Percentiles rank a stretch among this genome's conserved stretches.
Conservation (phyloP, 2,329 filamentous ascomycete genomes). For the Pyricularia grisea region DNA sequence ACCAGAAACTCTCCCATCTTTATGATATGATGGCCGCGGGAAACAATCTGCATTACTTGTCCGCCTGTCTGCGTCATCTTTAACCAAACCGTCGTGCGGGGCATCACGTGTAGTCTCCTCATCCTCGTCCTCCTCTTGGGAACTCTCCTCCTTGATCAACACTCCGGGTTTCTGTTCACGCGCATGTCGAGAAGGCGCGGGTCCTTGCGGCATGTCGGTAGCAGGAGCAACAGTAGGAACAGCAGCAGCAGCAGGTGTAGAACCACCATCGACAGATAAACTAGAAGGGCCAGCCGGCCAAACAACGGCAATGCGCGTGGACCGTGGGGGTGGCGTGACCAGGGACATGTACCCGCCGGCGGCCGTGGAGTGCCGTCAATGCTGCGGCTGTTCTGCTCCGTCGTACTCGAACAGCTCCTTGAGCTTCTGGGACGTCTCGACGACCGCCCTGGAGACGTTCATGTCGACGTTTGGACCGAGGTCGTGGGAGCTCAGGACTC, state of each 20-base stretch:
- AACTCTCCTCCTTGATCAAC: neutral
- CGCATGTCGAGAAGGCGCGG: neutral
- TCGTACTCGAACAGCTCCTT: slow-evolving; percentile 9
- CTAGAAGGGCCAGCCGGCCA: slow-evolving; percentile 20
- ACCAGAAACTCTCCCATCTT: neutral
- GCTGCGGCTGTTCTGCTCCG: neutral
- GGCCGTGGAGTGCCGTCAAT: slow-evolving; percentile 18
- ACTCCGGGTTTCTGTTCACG: neutral
- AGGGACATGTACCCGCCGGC: slow-evolving; percentile 10
- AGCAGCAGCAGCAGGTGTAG: slow-evolving; percentile 9
- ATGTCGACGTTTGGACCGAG: slow-evolving; percentile 49
- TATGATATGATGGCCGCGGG: neutral
- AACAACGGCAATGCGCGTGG: slow-evolving; percentile 26
- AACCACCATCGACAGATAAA: slow-evolving; percentile 6
- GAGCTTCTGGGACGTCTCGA: slow-evolving; percentile 8
- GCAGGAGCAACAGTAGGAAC: neutral
- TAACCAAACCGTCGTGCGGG: neutral
- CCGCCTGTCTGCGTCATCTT: neutral
- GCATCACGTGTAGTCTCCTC: neutral
- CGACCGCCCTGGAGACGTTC: slow-evolving; percentile 15
- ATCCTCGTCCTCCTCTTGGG: neutral
- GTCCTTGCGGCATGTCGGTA: neutral
- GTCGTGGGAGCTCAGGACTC: slow-evolving; percentile 60
- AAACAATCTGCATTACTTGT: neutral
- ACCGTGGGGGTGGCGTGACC: neutral